Conservation (phyloP, 331 rosid species). For the Telfairia occidentalis region DNA sequence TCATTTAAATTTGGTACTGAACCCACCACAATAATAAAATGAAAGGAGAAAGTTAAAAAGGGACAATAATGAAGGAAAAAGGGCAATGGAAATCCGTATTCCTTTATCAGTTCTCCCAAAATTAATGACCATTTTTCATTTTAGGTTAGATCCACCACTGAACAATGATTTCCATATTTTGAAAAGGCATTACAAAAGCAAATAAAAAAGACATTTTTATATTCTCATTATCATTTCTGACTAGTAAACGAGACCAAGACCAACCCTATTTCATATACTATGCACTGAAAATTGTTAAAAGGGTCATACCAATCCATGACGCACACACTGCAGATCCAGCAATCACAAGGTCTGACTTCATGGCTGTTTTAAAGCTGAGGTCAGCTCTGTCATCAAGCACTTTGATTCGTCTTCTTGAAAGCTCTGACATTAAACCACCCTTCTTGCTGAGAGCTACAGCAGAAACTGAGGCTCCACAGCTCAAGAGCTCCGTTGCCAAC, state of each 20-base stretch:
- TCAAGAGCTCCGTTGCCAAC: constrained; percentile 70
- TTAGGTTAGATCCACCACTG: background rate
- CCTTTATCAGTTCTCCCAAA: background rate
- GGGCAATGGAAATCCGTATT: background rate
- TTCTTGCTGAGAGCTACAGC: constrained; percentile 73
- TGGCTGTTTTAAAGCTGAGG: constrained; percentile 63
- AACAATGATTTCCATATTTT: background rate
- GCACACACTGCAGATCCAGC: constrained; percentile 89
- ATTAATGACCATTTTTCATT: background rate
- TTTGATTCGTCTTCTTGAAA: constrained; percentile 58
- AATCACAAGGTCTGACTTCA: constrained; percentile 64
- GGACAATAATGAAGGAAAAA: background rate
- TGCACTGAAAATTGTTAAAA: background rate
- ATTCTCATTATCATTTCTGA: background rate
- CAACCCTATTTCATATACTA: background rate
- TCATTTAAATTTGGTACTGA: background rate
- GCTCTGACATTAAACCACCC: constrained; percentile 86
- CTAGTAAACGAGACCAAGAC: background rate
- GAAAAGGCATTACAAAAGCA: background rate
- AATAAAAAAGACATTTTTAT: background rate
- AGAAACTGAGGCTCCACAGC: constrained; percentile 76
- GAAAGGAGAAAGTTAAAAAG: background rate
- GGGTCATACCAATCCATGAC: constrained; percentile 73
- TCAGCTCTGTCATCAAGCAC: constrained; percentile 66
- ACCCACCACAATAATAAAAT: background rate